Base-by-base conservation (phyloP, 768 basidiomycete species). In the Suillus hirtellus region DNA sequence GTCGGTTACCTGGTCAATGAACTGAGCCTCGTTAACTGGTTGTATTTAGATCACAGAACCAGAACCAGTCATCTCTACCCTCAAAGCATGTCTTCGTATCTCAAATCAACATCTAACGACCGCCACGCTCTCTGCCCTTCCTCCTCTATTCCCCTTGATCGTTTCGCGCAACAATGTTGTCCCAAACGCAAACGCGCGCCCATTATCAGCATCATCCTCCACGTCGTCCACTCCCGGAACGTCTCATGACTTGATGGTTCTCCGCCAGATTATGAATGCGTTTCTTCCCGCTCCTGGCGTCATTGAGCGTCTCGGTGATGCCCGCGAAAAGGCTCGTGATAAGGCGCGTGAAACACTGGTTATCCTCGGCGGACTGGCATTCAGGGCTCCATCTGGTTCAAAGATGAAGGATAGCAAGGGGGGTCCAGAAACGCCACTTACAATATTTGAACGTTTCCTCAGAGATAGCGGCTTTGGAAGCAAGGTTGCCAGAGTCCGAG, bases 401-500 rank as follows among this genome's bases (percentile, higher is more conserved):
- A 81, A 81, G 60, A 79, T 80, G 24, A 78, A 74, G 58, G 80
- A 77, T 63, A 81, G 81, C 43, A 93, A 92, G 73, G 84, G 85
- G 74, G 84, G 85, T 31, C 79, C 80, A 17, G 92, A 94, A 75
- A 85, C 86, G 17, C 89, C 90, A 12, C 72, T 90, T 56, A 78
- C 79, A 68, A 77, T 87, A 37, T 91, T 93, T 67, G 93, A 95
- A 73, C 80, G 86, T 52, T 82, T 83, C 67, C 60, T 96, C 65
- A 85, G 83, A 68, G 95, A 96, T 68, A 79, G 72, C 7, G 95
- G 90, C 3, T 74, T 96, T 44, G 78, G 77, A 49, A 93, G 91
- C 76, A 96, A 95, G 79, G 89, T 89, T 9, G 89, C 89, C 86
- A 89, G 89, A 75, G 88, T 93, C 43, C 82, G 90, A 60, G 94